phyloP scores from a whole-genome alignment of 2,329 filamentous ascomycete genomes.

The Cercospora sojina region DNA sequence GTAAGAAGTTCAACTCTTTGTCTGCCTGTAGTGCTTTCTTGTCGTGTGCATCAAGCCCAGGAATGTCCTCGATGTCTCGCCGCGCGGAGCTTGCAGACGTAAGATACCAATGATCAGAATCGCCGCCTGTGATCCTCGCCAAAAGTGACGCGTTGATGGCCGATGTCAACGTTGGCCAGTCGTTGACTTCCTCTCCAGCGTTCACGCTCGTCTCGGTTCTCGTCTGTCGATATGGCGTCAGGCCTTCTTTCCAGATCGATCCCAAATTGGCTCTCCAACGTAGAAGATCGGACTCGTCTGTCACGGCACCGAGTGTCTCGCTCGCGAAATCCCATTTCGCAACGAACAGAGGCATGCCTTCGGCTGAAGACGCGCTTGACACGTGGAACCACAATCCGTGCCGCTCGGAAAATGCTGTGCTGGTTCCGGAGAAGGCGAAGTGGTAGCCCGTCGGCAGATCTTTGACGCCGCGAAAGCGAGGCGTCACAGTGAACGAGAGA shows the following conservation, averaged over 20 bases:
- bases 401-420: conserved; percentile 59
- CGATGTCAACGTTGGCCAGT: conserved; percentile 56
- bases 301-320: conserved; percentile 49
- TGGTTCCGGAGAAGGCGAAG: conserved; percentile 61
- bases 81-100: conserved; percentile 58
- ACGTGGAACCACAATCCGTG: conserved; percentile 62
- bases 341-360: conserved; percentile 47
- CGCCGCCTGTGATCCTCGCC: conserved; percentile 50
- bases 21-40: conserved; percentile 38
- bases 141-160: conserved; percentile 51
- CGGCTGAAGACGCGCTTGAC: conserved; percentile 18
- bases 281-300: conserved; percentile 45
- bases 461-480: conserved; percentile 61
- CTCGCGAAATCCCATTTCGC: conserved; percentile 56
- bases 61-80: conserved; percentile 59
- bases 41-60: conserved; percentile 48
- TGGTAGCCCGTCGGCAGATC: conserved; percentile 59
- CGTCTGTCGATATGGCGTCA: conserved; percentile 50
- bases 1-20: conserved; percentile 55
- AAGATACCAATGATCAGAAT: conserved; percentile 54
- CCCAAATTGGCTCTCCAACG: conserved; percentile 57
- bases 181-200: conserved; percentile 43
- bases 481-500: conserved; percentile 62
- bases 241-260: conserved; percentile 54
- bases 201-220: conserved; percentile 32